Evolutionary conservation across 805 yeast genomes (phyloP), one percentile per base, ranked within the genome.

Genomic region (Starmerella davenportii): DNA sequence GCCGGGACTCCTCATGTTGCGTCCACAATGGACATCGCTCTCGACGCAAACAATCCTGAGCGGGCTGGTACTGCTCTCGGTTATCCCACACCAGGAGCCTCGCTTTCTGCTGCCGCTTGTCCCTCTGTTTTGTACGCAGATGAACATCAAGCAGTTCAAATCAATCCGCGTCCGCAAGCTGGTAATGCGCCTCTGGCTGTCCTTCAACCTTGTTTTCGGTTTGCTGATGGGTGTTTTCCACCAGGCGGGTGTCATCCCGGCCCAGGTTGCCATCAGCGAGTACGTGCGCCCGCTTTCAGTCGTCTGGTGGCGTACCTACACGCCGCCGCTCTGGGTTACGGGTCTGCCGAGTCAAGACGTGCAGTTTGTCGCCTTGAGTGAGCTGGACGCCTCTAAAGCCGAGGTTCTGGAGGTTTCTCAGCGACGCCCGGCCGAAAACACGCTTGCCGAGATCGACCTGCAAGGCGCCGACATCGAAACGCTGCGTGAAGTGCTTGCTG

Each of bases 291-390:
- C 58, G 2, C 38, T 55, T 3, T 57, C 65, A 0, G 60, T 71
- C 0, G 51, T 87, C 4, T 87, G 93, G 82, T 87, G 96, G 96
- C 74, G 82, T 55, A 82, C 95, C 0, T 90, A 87, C 50, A 70
- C 81, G 3, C 95, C 96, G 1, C 96, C 98, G 3, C 69, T 81
- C 4, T 90, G 94, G 93, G 55, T 87, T 40, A 59, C 77, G 49
- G 67, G 64, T 4, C 44, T 48, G 19, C 52, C 48, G 7, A 35
- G 42, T 13, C 49, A 43, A 9, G 43, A 51, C 1, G 55, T 57
- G 1, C 39, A 41, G 11, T 44, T 49, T 34, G 38, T 9, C 5
- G 32, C 32, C 15, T 14, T 29, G 8, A 29, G 32, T 14, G 8
- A 7, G 19, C 16, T 29, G 5, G 5, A 17, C 8, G 13, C 5